These are phyloP conservation scores for Yamadazyma jaroonii DNA, from an alignment of 1,139 yeast genomes.

Conservation along the genomic window DNA sequence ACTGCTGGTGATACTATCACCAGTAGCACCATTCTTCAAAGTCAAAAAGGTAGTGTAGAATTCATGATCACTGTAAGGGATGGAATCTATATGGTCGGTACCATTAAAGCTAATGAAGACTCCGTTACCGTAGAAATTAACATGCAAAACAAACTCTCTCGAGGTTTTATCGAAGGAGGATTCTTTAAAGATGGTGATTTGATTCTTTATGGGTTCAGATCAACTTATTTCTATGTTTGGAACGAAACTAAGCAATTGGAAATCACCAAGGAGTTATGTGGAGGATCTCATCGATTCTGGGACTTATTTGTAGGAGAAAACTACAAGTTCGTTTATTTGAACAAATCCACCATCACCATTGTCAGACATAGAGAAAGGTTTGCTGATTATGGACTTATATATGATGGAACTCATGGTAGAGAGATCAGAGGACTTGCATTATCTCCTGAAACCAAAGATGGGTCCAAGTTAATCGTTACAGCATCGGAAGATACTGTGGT, in stretches of 20 bases:
- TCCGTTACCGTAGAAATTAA: constrained; percentile 25
- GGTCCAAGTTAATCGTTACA: constrained; percentile 50
- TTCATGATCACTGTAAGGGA: constrained; percentile 58
- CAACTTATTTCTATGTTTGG: constrained; percentile 76
- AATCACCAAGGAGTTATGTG: constrained; percentile 70
- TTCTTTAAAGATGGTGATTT: constrained; percentile 51
- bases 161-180: constrained; percentile 82
- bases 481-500: constrained; percentile 91
- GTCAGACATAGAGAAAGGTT: constrained; percentile 23
- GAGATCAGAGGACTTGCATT: constrained; percentile 72
- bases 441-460: constrained; percentile 23
- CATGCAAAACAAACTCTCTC: constrained; percentile 62
- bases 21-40: constrained; percentile 40
- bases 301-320: constrained; percentile 29
- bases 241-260: constrained; percentile 79
- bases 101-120: constrained; percentile 10
- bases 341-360: constrained; percentile 45
- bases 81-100: constrained; percentile 48
- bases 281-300: constrained; percentile 92
- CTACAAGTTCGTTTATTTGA: constrained; percentile 50
- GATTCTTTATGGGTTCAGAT: constrained; percentile 76
- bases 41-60: constrained; percentile 14
- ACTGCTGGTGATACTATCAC: constrained; percentile 78
- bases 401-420: constrained; percentile 82
- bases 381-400: constrained; percentile 25